These are phyloP conservation scores for Silene noctiflora DNA, from an alignment of 179 eudicot genomes.

Conservation along the genomic window DNA sequence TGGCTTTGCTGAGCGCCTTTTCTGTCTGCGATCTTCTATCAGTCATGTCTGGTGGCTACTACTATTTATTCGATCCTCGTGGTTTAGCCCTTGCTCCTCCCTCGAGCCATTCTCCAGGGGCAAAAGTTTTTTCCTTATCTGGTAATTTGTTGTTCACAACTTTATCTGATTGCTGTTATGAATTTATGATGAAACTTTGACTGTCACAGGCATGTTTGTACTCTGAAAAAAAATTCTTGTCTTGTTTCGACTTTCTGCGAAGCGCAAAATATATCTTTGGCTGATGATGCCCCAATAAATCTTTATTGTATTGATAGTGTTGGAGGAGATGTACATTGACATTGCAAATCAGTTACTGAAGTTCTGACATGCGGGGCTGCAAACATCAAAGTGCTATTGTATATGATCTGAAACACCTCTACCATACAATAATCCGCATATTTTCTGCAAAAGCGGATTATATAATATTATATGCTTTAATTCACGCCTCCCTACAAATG, in stretches of 20 bases:
- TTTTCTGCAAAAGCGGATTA: not conserved
- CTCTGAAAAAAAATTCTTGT: not conserved
- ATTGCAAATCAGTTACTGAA: conserved; percentile 4
- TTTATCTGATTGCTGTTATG: not conserved
- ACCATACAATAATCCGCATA: not conserved
- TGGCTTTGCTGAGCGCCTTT: conserved; percentile 82
- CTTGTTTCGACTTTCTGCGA: not conserved
- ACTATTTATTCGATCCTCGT: conserved; percentile 91
- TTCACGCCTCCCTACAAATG: not conserved
- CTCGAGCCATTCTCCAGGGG: conserved; percentile 71
- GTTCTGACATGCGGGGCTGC: not conserved
- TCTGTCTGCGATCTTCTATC: conserved; percentile 79
- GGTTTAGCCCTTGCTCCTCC: conserved; percentile 76
- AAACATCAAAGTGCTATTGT: not conserved
- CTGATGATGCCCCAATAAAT: not conserved
- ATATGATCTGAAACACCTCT: conserved; percentile 3
- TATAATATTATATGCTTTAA: not conserved
- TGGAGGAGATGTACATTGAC: not conserved
- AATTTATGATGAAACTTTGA: not conserved
- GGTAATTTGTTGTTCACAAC: conserved; percentile 46
- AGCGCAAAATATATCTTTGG: not conserved
- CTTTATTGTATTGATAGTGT: not conserved
- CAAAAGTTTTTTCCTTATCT: conserved; percentile 77
- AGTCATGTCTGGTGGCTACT: conserved; percentile 78
- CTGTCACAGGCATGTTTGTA: not conserved